Percentiles rank a stretch among this genome's conserved stretches.
These are phyloP conservation scores for Tricholoma bakamatsutake DNA, from an alignment of 768 basidiomycete species.

Conservation along the genomic window DNA sequence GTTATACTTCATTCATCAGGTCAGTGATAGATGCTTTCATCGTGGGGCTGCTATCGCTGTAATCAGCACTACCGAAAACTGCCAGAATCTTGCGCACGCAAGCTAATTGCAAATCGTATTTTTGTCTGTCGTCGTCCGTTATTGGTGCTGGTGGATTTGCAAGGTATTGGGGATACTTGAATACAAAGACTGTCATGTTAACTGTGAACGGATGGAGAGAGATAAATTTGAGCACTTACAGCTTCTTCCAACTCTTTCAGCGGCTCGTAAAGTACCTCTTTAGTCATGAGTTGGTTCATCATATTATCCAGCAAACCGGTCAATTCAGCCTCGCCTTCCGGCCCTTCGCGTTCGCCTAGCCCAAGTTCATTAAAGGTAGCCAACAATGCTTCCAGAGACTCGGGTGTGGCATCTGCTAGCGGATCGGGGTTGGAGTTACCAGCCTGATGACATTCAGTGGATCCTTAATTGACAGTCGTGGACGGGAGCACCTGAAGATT, in stretches of 20 bases:
- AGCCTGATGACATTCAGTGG: not conserved
- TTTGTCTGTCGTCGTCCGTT: conserved; percentile 49
- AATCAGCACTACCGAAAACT: conserved; percentile 58
- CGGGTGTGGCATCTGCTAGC: conserved; percentile 17
- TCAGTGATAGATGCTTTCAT: conserved; percentile 46
- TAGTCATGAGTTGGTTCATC: conserved; percentile 78
- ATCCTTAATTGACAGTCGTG: not conserved
- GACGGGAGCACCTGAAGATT: conserved; percentile 35
- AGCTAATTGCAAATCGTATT: conserved; percentile 56
- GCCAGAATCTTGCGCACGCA: conserved; percentile 54
- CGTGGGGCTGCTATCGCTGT: conserved; percentile 48
- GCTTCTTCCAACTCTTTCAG: conserved; percentile 73
- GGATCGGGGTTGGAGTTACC: conserved; percentile 10
- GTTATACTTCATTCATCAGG: conserved; percentile 71
- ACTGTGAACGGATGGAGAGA: not conserved
- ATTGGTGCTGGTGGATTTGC: conserved; percentile 46
- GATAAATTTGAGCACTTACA: conserved; percentile 29
- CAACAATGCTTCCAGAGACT: conserved; percentile 48
- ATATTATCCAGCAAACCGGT: conserved; percentile 70
- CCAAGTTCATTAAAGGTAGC: conserved; percentile 37
- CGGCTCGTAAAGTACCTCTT: conserved; percentile 82
- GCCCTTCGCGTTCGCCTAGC: conserved; percentile 22
- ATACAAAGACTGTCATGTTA: not conserved
- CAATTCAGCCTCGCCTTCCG: conserved; percentile 45
- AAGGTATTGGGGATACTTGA: conserved; percentile 76